Evolutionary conservation across 805 yeast genomes (phyloP).

Genomic region (Lachancea cidri): DNA sequence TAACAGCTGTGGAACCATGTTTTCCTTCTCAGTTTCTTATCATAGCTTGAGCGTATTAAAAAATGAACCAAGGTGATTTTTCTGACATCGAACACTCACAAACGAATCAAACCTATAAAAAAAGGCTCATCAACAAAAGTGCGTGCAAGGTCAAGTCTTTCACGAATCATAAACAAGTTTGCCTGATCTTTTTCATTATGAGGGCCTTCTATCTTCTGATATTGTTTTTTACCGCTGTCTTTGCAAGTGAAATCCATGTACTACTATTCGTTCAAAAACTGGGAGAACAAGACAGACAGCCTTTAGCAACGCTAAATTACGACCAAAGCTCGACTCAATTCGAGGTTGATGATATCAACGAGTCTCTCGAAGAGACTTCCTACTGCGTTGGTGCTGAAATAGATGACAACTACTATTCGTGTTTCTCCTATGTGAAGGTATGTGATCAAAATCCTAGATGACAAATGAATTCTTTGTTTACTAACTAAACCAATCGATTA

Average conservation of each 20-base stretch:
- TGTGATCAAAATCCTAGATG: neutral
- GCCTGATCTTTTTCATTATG: too few relatives aligned
- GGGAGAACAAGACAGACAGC: conserved; percentile 2
- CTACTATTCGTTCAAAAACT: conserved; percentile 8
- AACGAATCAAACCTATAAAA: neutral
- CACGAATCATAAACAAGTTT: too few relatives aligned
- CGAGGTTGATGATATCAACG: conserved; percentile 6
- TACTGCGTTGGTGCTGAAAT: conserved; percentile 22
- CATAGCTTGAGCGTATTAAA: neutral
- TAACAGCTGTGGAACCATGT: neutral
- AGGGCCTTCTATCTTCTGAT: conserved; percentile 1
- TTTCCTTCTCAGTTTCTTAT: neutral
- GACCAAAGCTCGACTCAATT: conserved; percentile 3
- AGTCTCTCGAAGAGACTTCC: conserved; percentile 6
- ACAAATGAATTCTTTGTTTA: neutral
- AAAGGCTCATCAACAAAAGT: too few relatives aligned
- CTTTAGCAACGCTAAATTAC: conserved; percentile 9
- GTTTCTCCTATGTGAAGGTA: conserved; percentile 24
- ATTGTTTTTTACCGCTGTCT: neutral
- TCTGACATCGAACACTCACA: neutral
- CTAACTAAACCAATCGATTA: conserved; percentile 5
- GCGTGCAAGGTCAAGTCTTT: too few relatives aligned
- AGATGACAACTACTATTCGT: conserved; percentile 13
- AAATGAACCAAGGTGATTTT: neutral
- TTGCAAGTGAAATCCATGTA: conserved; percentile 4